Base-by-base conservation (phyloP, 2,329 filamentous ascomycete genomes). In the Fusarium guadeloupense region DNA sequence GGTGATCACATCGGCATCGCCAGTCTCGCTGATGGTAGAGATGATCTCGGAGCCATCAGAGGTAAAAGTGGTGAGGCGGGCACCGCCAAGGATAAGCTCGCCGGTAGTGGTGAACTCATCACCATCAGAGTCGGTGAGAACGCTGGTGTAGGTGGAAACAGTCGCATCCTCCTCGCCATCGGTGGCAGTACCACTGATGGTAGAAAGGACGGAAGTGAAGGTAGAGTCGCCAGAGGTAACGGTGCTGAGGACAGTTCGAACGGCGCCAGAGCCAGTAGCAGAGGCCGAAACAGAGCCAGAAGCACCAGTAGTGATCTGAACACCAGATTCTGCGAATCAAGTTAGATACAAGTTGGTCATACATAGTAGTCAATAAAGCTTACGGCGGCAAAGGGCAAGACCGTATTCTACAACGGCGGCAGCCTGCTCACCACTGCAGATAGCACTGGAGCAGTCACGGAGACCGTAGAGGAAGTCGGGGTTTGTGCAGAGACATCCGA, bases 381-480 rank as follows among this genome's bases (percentile, higher is more conserved):
- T 69, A 77, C 75, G 56, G 19, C 69, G 54, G 71, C 81, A 84
- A 52, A 78, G 54, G 12, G 66, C 45, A 51, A 77, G 66, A 35
- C 73, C 81, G 59, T 75, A 81, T 23, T 66, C 50, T 34, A 83
- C 69, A 51, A 74, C 76, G 35, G 72, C 59, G 28, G 71, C 64
- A 42, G 77, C 77, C 41, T 76, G 71, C 14, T 71, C 63, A 13
- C 65, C 53, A 54, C 62, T 51, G 75, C 81, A 84, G 38, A 75
- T 72, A 71, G 79, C 72, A 59, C 66, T 62, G 16, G 81, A 77
- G 74, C 82, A 85, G 75, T 85, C 82, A 54, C 77, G 80, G 55
- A 84, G 71, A 46, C 82, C 82, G 62, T 78, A 82, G 53, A 74
- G 66, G 72, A 82, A 84, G 75, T 82, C 67, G 38, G 59, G 34